Evolutionary conservation across 2,329 filamentous ascomycete species (phyloP).

Genomic region (Talaromyces sp.): DNA sequence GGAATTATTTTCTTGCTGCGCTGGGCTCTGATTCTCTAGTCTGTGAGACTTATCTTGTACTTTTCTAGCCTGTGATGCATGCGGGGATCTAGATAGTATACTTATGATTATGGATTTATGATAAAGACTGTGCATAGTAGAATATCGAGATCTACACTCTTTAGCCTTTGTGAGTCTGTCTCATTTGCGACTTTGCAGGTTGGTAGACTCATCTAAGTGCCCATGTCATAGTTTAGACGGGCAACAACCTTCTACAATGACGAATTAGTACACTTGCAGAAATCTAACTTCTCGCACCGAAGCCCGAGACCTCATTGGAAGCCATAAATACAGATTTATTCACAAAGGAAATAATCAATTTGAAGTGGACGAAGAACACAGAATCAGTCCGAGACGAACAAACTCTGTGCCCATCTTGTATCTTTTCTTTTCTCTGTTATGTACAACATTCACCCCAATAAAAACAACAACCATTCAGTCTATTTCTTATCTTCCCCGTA

Average conservation of each 20-base stretch:
- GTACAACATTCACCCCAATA: not conserved
- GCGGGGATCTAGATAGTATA: not conserved
- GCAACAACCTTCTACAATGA: no score
- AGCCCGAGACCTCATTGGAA: not conserved
- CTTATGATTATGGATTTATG: slow-evolving; percentile 4
- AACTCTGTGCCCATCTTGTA: slow-evolving; percentile 3
- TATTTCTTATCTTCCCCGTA: not conserved
- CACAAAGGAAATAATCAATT: slow-evolving; percentile 11
- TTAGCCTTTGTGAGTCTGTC: not conserved
- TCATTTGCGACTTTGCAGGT: not conserved
- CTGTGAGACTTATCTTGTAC: not conserved
- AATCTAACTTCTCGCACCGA: not conserved
- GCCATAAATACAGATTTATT: not conserved
- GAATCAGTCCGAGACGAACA: not conserved
- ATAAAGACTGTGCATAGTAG: not conserved
- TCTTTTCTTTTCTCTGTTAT: slow-evolving; percentile 2
- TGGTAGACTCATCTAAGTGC: not conserved
- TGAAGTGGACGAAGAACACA: slow-evolving; percentile 9
- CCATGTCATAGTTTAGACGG: not conserved
- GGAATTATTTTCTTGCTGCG: not conserved
- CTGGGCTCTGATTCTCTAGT: not conserved
- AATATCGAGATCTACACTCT: not conserved
- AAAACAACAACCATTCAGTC: not conserved
- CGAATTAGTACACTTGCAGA: not conserved
- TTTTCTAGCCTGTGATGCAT: not conserved